Base-by-base conservation (phyloP, 164 flowering plant species). In the Stephania yunnanensis region DNA sequence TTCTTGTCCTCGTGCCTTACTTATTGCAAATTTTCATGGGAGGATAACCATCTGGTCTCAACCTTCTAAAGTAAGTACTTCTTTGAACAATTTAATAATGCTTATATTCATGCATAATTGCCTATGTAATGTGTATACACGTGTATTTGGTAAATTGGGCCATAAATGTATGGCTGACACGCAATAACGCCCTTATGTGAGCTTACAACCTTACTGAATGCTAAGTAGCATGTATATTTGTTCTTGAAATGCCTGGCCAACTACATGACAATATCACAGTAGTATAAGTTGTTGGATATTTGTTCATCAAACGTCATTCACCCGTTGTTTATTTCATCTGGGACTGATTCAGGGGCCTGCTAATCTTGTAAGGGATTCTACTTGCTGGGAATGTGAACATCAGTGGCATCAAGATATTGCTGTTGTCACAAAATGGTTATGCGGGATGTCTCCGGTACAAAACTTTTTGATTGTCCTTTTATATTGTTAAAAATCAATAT, bases 371-470 rank as follows among this genome's bases (percentile, higher is more conserved):
- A 86, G 86, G 78, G 98, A 91, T 87, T 92, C 93, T 77, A 91
- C 89, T 82, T 86, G 91, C 82, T 96, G 99, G 99, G 94, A 90
- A 80, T 89, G 86, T 65, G 99, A 96, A 78, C 87, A 96, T 86
- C 95, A 96, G 79, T 96, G 98, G 98, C 89, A 94, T 12, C 99
- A 96, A 82, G 99, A 94, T 85, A 89, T 94, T 83, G 97, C 98
- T 70, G 99, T 96, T 79, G 94, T 89, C 75, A 94, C 98, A 48
- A 92, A 94, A 82, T 96, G 99, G 99, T 83, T 96, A 42, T 87
- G 98, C 58, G 99, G 98, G 78, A 87, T 84, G 55, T 89, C 98
- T 80, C 90, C 90, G 82, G 99, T 96, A 86, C 79, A 89, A 31
- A 19, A 31, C 78, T 78, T 46, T 22, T 71, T 73, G 13, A 20